Percentiles rank a stretch among this genome's conserved stretches.
Conservation (phyloP, 345 rosid genomes). For the Odontarrhena argentea region DNA sequence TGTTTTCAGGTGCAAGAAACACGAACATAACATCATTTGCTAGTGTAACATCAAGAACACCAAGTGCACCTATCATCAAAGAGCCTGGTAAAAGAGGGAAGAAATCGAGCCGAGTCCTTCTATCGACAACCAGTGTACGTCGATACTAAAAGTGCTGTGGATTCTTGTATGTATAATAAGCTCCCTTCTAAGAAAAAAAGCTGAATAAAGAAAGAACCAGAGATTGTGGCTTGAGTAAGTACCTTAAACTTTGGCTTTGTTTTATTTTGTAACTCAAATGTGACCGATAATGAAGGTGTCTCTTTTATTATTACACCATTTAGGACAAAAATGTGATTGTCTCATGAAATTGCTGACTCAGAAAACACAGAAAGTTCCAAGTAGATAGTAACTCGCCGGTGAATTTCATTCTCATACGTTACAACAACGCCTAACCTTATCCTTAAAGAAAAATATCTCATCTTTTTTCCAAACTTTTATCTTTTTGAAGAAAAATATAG, state of each 20-base stretch:
- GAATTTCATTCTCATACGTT: constrained; percentile 33
- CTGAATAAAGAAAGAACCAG: constrained; percentile 15
- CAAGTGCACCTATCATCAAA: constrained; percentile 51
- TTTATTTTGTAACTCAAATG: neutral
- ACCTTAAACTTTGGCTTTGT: constrained; percentile 23
- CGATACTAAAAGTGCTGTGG: constrained; percentile 54
- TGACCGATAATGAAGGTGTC: constrained; percentile 17
- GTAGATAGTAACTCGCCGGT: constrained; percentile 13
- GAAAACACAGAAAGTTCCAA: constrained; percentile 23
- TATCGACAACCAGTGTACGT: constrained; percentile 83
- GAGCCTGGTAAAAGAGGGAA: constrained; percentile 78
- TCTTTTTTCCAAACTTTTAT: constrained; percentile 13
- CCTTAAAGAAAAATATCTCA: constrained; percentile 24
- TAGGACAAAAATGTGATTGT: constrained; percentile 11
- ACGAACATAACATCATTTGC: constrained; percentile 72
- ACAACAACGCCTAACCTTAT: constrained; percentile 25
- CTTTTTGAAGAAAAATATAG: neutral
- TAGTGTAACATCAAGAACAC: constrained; percentile 58
- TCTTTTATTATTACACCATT: neutral
- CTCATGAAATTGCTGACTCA: constrained; percentile 26
- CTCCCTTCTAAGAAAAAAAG: neutral
- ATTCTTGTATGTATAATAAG: constrained; percentile 25
- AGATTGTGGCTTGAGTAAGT: constrained; percentile 2
- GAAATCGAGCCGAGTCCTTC: constrained; percentile 68
- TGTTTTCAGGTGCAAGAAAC: constrained; percentile 53